These are phyloP conservation scores for Triticum aestivum DNA, from an alignment of 176 grass and related monocot genomes.

Conservation along the genomic window IWGSC_CS_RefSeq_v2.1 NC_057794.1:484365937-484366436, in stretches of 20 bases:
- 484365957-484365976: not conserved
- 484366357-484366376: too few relatives aligned
- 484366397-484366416: too few relatives aligned
- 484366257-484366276: not conserved
- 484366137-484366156: constrained; percentile 11
- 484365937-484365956: constrained; percentile 6
- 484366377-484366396: too few relatives aligned
- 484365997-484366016: constrained; percentile 81
- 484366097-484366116: constrained; percentile 27
- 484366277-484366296: not conserved
- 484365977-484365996: not conserved
- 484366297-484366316: not conserved
- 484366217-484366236: not conserved
- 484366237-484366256: not conserved
- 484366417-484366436: too few relatives aligned
- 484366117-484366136: not conserved
- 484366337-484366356: too few relatives aligned
- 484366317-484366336: not conserved
- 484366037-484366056: constrained; percentile 88
- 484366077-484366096: constrained; percentile 71
- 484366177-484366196: not conserved
- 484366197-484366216: not conserved
- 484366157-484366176: not conserved
- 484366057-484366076: constrained; percentile 75
- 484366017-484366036: constrained; percentile 93